phyloP scores from a whole-genome alignment of 352 stramenopile genomes.

The Globisporangium okanoganense region DNA sequence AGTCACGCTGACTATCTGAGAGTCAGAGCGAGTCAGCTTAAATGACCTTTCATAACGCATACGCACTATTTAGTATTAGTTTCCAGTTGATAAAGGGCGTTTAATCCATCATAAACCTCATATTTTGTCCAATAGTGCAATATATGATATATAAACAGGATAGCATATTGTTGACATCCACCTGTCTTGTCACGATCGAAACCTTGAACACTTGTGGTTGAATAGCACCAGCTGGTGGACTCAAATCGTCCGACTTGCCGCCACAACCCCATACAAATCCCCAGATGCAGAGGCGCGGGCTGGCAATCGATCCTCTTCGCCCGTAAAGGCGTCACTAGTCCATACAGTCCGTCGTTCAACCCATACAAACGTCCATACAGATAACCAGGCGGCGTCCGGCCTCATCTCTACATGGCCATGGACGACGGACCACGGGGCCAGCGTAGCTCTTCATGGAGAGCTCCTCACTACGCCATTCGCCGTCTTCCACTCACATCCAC shows the following conservation, averaged over 20 bases:
- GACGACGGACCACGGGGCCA: neutral
- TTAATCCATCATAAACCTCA: too few relatives aligned
- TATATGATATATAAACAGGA: neutral
- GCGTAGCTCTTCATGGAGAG: neutral
- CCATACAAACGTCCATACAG: constrained; percentile 2
- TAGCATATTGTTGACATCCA: neutral
- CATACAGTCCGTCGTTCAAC: neutral
- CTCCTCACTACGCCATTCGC: constrained; percentile 7
- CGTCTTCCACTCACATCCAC: constrained; percentile 4
- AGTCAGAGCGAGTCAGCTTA: constrained; percentile 7
- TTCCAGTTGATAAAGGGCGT: too few relatives aligned
- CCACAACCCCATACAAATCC: neutral
- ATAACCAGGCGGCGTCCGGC: neutral
- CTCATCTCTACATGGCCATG: constrained; percentile 6
- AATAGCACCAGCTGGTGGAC: constrained; percentile 6
- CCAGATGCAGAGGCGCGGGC: neutral
- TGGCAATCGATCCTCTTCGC: neutral
- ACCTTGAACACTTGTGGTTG: constrained; percentile 1
- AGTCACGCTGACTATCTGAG: neutral
- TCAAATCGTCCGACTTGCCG: constrained; percentile 1
- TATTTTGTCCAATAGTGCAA: neutral
- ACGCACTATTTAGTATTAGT: too few relatives aligned
- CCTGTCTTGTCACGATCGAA: neutral
- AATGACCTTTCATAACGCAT: neutral
- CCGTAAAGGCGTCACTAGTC: neutral